phyloP scores from a whole-genome alignment of 2,329 filamentous ascomycete species.

The Scytalidium sp. region DNA sequence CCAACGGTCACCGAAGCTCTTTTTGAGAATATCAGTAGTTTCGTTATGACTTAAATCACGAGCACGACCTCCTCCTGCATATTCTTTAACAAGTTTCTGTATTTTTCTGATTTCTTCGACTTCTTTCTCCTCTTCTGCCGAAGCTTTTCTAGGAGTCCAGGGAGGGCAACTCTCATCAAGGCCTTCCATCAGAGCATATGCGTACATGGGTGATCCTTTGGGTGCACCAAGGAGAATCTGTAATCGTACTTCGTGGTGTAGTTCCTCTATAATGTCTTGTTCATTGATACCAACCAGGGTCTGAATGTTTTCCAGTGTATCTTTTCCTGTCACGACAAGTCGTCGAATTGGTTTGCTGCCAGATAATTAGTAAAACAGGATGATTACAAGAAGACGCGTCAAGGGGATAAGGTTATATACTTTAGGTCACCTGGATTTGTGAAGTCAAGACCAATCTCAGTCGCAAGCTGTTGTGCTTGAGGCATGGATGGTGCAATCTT shows the following conservation, averaged over 20 bases:
- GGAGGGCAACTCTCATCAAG: background rate
- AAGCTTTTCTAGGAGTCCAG: background rate
- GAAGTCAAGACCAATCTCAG: too few relatives aligned
- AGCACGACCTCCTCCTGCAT: background rate
- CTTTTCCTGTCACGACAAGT: slow-evolving; percentile 4
- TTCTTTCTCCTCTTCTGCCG: background rate
- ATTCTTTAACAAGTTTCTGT: background rate
- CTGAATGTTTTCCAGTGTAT: slow-evolving; percentile 1
- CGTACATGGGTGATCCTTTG: background rate
- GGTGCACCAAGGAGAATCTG: slow-evolving; percentile 2
- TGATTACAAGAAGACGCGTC: too few relatives aligned
- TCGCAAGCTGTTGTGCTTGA: slow-evolving; percentile 1
- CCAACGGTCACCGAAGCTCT: slow-evolving; percentile 1
- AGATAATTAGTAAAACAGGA: background rate
- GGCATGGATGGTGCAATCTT: slow-evolving; percentile 7
- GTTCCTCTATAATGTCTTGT: too few relatives aligned
- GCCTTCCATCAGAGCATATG: background rate
- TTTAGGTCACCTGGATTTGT: too few relatives aligned
- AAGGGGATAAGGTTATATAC: too few relatives aligned
- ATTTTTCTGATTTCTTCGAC: slow-evolving; percentile 1
- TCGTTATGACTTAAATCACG: background rate
- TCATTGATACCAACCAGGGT: background rate
- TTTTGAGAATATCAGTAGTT: background rate
- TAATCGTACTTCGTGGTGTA: background rate
- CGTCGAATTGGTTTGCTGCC: background rate